Base-by-base conservation (phyloP, 768 basidiomycete genomes). In the Gyrodon lividus region DNA sequence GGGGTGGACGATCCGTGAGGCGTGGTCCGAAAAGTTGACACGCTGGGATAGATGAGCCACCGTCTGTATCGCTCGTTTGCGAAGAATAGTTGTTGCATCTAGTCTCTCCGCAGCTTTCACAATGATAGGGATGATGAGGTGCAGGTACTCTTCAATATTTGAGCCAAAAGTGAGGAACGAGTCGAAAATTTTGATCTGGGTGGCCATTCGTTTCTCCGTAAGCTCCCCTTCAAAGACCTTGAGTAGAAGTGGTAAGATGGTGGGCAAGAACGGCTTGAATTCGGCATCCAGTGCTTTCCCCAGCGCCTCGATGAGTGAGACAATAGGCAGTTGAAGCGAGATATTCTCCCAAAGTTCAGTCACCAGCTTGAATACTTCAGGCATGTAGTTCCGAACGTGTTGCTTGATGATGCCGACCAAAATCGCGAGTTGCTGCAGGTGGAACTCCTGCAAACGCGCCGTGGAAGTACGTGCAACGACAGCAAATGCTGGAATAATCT, bases 1-100 rank as follows among this genome's bases (percentile, higher is more conserved):
- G 5, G 97, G 95, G 61, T 98, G 97, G 6, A 99, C 91, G 60
- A 98, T 97, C 20, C 96, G 84, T 9, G 93, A 96, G 19, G 97
- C 93, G 57, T 98, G 96, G 63, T 98, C 97, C 4, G 92, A 93
- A 64, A 99, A 98, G 71, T 98, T 98, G 59, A 98, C 92, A 50
- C 94, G 80, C 57, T 87, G 81, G 5, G 93, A 94, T 23, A 99
- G 72, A 19, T 88, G 89, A 40, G 93, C 92, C 37, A 98, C 89
- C 1, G 92, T 95, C 55, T 89, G 86, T 38, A 98, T 87, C 0
- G 96, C 95, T 43, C 86, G 82, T 70, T 92, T 92, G 39, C 95
- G 85, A 43, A 99, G 73, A 10, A 81, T 71, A 2, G 81, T 80
- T 2, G 84, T 81, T 6, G 82, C 85, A 53, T 93, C 92, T 1